Evolutionary conservation across 257 asterid species (phyloP).

Genomic region (Solanum appendiculatum): DNA sequence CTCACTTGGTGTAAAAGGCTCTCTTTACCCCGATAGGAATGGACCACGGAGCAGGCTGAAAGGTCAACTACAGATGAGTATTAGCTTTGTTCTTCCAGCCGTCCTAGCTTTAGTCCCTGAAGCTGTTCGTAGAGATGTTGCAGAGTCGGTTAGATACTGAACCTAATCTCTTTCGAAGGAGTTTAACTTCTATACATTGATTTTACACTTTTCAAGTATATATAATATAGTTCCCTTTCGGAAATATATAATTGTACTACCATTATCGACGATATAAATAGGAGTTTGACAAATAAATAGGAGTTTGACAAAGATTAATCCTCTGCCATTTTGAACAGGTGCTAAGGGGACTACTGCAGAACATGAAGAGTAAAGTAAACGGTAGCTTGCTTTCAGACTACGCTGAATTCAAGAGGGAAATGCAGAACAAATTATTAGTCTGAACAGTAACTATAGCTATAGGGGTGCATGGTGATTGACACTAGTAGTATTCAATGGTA

Average conservation of each 20-base stretch:
- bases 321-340: constrained; percentile 29
- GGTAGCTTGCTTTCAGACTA: constrained; percentile 80
- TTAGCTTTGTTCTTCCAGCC: constrained; percentile 79
- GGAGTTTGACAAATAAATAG: not conserved
- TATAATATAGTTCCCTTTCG: not conserved
- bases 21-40: constrained; percentile 62
- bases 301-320: not conserved
- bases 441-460: not conserved
- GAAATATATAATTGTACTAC: too few species aligned
- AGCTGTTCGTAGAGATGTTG: constrained; percentile 65
- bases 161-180: not conserved
- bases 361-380: constrained; percentile 80
- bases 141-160: constrained; percentile 59
- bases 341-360: constrained; percentile 59
- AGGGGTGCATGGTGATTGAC: not conserved
- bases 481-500: not conserved
- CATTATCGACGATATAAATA: too few species aligned
- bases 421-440: constrained; percentile 34
- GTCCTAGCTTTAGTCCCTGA: constrained; percentile 74
- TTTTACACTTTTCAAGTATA: too few species aligned
- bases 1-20: constrained; percentile 63
- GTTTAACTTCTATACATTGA: not conserved
- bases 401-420: constrained; percentile 60
- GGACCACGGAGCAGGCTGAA: constrained; percentile 58
- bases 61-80: constrained; percentile 72